Base-by-base conservation (phyloP, 225 moss, liverwort and hornwort genomes). In the Takakia lepidozioides region DNA sequence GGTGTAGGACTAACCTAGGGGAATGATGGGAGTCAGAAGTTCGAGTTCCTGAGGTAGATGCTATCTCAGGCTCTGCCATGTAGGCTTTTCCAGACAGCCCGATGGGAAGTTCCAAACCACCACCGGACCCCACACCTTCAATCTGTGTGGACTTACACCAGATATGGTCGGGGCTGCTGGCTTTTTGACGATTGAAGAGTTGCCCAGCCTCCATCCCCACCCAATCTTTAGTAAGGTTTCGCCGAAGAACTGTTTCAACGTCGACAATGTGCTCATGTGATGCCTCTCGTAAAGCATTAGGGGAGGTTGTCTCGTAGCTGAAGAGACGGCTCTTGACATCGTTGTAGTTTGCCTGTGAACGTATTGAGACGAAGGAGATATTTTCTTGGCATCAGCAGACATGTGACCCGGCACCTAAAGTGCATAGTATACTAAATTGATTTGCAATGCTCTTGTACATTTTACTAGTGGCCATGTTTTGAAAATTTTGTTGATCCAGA, bases 271-370 rank as follows among this genome's bases (percentile, higher is more conserved):
- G 48, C 46, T 25, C 28, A 14, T 38, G 55, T 21, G 48, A 38
- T 27, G 45, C 67, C 25, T 72, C 67, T 55, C 39, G 53, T 43
- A 38, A 71, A 58, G 55, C 40, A 38, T 52, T 49, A 13, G 70
- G 67, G 59, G 60, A 71, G 37, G 55, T 60, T 37, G 59, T 68
- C 62, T 62, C 71, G 20, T 82, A 76, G 41, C 65, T 82, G 64
- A 82, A 82, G 0, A 82, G 68, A 19, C 81, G 68, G 62, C 81
- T 76, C 57, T 82, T 82, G 3, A 82, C 72, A 3, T 66, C 64
- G 66, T 53, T 69, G 27, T 76, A 82, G 41, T 76, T 72, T 54
- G 64, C 65, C 81, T 82, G 75, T 18, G 25, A 43, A 42, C 7
- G 25, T 20, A n/a, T n/a, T n/a, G n/a, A n/a, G n/a, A n/a, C n/a